phyloP scores from a whole-genome alignment of 805 yeast genomes.

The Yarrowia sp. region DNA sequence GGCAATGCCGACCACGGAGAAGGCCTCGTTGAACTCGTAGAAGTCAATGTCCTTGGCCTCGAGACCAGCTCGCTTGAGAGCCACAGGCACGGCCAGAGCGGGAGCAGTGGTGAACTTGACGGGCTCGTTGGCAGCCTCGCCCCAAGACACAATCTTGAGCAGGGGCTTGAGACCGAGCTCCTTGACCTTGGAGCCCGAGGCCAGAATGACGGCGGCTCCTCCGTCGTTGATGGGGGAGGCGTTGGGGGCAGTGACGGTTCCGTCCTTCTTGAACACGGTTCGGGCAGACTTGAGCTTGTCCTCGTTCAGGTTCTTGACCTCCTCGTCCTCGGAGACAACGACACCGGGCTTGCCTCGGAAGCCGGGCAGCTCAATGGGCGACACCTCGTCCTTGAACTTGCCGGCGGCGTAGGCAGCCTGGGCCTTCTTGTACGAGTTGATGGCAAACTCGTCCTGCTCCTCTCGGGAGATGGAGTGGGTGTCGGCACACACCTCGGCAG shows the following conservation, averaged over 20 bases:
- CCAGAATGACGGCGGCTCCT: slow-evolving; percentile 92
- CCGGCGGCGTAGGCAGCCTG: slow-evolving; percentile 79
- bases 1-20: slow-evolving; percentile 94
- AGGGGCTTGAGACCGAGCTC: slow-evolving; percentile 88
- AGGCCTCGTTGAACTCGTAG: slow-evolving; percentile 97
- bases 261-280: slow-evolving; percentile 94
- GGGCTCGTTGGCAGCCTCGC: slow-evolving; percentile 97
- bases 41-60: slow-evolving; percentile 74
- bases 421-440: slow-evolving; percentile 84
- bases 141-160: slow-evolving; percentile 92
- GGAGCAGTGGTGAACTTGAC: slow-evolving; percentile 97
- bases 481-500: slow-evolving; percentile 94
- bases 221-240: slow-evolving; percentile 98
- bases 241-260: slow-evolving; percentile 97
- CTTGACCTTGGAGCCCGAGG: slow-evolving; percentile 80
- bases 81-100: slow-evolving; percentile 93
- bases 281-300: slow-evolving; percentile 80
- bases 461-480: slow-evolving; percentile 81
- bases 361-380: slow-evolving; percentile 89
- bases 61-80: slow-evolving; percentile 83
- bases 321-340: slow-evolving; percentile 80
- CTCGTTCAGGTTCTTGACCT: slow-evolving; percentile 77
- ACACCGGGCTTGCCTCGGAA: slow-evolving; percentile 84
- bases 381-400: slow-evolving; percentile 81
- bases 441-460: slow-evolving; percentile 88